These are phyloP conservation scores for Lagerstroemia speciosa DNA, from an alignment of 345 rosid genomes.

Conservation along the genomic window DNA sequence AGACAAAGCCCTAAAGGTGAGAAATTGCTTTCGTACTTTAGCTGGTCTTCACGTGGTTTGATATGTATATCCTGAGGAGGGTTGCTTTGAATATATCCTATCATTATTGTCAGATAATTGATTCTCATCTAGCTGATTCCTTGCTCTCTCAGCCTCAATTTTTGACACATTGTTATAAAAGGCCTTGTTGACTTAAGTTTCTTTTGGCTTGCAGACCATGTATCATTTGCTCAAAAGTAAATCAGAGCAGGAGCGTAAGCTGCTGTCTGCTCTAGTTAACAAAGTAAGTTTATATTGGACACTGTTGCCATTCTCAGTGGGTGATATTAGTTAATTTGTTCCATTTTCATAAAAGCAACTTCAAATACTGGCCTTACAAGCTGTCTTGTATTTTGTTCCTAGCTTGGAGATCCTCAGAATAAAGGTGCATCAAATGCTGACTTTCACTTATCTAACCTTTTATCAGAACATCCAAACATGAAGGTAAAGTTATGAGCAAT, in stretches of 20 bases:
- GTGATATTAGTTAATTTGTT: neutral
- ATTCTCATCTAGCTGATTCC: neutral
- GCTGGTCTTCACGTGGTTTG: neutral
- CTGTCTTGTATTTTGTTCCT: slow-evolving; percentile 16
- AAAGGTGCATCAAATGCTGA: slow-evolving; percentile 96
- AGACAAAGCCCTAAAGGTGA: slow-evolving; percentile 84
- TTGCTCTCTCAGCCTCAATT: neutral
- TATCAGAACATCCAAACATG: slow-evolving; percentile 96
- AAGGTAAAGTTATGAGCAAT: slow-evolving; percentile 45
- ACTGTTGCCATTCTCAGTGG: slow-evolving; percentile 7
- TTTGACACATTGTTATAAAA: neutral
- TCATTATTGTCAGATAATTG: neutral
- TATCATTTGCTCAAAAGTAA: slow-evolving; percentile 69
- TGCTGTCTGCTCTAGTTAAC: slow-evolving; percentile 79
- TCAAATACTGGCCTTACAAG: neutral
- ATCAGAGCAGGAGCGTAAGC: slow-evolving; percentile 85
- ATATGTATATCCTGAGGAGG: neutral
- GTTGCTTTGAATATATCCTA: neutral
- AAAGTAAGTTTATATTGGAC: slow-evolving; percentile 41
- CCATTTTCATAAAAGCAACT: neutral
- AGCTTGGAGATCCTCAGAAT: slow-evolving; percentile 98
- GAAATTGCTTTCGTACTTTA: slow-evolving; percentile 1
- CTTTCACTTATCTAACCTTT: slow-evolving; percentile 75
- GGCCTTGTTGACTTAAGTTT: neutral
- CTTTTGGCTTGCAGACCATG: slow-evolving; percentile 47